Evolutionary conservation across 2,329 filamentous ascomycete species (phyloP), one percentile per base, ranked within the genome.

Genomic region (Onygena corvina): DNA sequence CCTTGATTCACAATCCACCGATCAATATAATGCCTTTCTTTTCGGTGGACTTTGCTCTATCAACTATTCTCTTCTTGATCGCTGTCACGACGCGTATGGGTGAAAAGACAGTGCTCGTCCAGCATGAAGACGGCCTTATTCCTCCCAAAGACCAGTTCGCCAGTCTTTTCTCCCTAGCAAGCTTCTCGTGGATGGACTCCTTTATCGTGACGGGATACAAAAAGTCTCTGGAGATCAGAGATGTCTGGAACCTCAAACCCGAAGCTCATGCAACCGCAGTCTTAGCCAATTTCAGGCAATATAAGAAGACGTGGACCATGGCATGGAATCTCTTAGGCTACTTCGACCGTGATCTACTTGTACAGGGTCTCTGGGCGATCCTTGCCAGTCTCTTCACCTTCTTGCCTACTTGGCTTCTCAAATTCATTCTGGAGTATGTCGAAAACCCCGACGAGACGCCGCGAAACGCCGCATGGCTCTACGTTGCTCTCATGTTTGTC

Each of bases 361-460:
- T 83, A 20, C 92, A 98, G 64, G 87, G 83, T 53, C 67, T 74
- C 14, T 92, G 88, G 79, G 89, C 89, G 14, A 75, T 83, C 1
- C 71, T 94, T 14, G 82, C 83, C 6, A 88, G 86, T 16, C 65
- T 92, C 31, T 84, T 96, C 56, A 89, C 86, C 2, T 98, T 96
- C 67, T 81, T 86, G 11, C 92, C 92, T 1, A 98, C 92, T 2
- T 72, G 98, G 44, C 76, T 98, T 16, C 76, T 98, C 34, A 90
- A 89, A 63, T 84, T 84, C 12, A 96, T 98, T 53, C 73, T 98
- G 23, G 82, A 95, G 65, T 95, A 93, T 60, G 84, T 96, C n/a
- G 88, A 98, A 67, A 73, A 84, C 49, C 88, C 89, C 1, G 74
- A 78, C 0, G 71, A 74, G 2, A 83, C 83, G 0, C 89, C 92